These are phyloP conservation scores for Eleusine coracana DNA, from an alignment of 176 grass and related monocot species.

Conservation along the genomic window DNA sequence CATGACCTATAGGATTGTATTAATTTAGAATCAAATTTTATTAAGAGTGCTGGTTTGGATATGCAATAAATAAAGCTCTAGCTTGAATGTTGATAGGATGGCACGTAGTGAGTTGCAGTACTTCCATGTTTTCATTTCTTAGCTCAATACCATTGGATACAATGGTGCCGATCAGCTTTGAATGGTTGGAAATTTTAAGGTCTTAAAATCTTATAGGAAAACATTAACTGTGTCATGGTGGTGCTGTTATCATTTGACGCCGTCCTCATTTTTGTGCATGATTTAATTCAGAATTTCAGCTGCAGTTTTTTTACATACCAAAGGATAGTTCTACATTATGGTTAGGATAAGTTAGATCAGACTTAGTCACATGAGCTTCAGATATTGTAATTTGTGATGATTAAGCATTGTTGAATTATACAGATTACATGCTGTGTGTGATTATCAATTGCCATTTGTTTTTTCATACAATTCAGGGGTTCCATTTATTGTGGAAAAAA, in stretches of 20 bases:
- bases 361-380: background rate
- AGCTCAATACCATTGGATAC: background rate
- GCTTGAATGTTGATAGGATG: conserved; percentile 5
- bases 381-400: background rate
- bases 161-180: background rate
- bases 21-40: background rate
- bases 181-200: background rate
- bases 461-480: conserved; percentile 7
- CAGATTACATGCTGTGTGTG: background rate
- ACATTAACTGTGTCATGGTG: background rate
- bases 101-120: background rate
- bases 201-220: background rate
- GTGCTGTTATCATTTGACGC: background rate
- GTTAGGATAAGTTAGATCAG: background rate
- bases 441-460: background rate
- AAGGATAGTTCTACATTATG: background rate
- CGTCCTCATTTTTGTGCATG: background rate
- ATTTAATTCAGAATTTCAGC: background rate
- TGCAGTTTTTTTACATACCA: conserved; percentile 3
- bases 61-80: conserved; percentile 10
- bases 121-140: background rate
- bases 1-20: background rate
- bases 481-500: background rate
- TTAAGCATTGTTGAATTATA: background rate
- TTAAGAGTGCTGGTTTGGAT: conserved; percentile 5